Evolutionary conservation across 1,139 yeast genomes (phyloP), one percentile per base, ranked within the genome.

Genomic region (Pichia sp.): DNA sequence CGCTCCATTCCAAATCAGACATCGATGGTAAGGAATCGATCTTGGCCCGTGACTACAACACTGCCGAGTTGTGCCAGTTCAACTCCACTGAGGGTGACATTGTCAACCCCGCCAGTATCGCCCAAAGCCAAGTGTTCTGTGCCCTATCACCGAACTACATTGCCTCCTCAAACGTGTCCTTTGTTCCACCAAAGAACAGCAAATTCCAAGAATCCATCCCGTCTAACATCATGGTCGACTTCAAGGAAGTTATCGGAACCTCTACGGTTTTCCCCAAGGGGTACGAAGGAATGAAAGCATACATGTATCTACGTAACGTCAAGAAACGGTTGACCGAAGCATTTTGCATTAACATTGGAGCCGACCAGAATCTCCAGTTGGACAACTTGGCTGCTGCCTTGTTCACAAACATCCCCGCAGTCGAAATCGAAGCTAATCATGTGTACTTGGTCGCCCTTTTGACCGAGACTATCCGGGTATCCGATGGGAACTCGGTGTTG

Each of bases 121-220:
- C 95, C 11, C 77, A 79, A 52, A 84, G 80, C 66, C 95, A 89
- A 69, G 75, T 85, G 52, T 75, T 84, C 54, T 79, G 86, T 69
- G 90, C 95, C 0, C 74, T 90, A 59, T 82, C 87, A 16, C 85
- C 92, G 23, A 83, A 84, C 62, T 87, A 81, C 68, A 93, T 95
- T 6, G 62, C 70, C 10, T 76, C 78, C 61, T 54, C 61, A 68
- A 72, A 56, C 74, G 74, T 70, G 54, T 63, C 62, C 30, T 72
- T 80, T 59, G 69, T 68, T 15, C 83, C 87, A 1, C 70, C 72
- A 19, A 72, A 74, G 42, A 76, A 78, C 61, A 70, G 72, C 51
- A 76, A 76, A 55, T 80, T 82, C 61, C 69, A 70, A 51, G 76
- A 76, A 46, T 80, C 78, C 5, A 77, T 81, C 5, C 92, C 92